Conservation (phyloP, 2,329 filamentous ascomycete species). For the Diaporthe amygdali region DNA sequence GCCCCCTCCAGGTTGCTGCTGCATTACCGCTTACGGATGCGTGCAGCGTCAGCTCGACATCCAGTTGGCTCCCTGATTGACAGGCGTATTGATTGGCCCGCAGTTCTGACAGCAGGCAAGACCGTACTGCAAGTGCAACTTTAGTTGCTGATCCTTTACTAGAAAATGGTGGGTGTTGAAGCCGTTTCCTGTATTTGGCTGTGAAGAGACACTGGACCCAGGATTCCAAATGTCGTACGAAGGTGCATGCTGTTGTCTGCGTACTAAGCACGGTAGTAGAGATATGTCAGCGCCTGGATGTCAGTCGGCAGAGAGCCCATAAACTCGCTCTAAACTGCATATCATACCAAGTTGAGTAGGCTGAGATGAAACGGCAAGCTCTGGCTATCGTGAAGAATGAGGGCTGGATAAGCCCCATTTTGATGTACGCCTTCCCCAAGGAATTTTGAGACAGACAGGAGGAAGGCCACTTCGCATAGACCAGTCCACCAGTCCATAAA, state of each 20-base stretch:
- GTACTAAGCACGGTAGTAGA: not conserved
- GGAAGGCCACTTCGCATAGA: not conserved
- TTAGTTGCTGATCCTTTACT: not conserved
- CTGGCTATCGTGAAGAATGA: not conserved
- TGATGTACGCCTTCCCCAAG: not conserved
- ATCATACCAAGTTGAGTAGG: not conserved
- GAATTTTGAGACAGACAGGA: not conserved
- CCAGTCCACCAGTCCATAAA: not conserved
- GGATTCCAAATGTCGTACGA: not conserved
- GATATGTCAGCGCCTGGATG: not conserved
- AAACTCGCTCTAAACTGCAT: not conserved
- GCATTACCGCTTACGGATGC: conserved; percentile 19
- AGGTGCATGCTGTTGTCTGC: not conserved
- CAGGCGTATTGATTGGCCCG: not conserved
- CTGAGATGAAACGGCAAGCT: not conserved
- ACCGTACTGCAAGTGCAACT: not conserved
- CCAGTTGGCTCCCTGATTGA: conserved; percentile 5
- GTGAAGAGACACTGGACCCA: not conserved
- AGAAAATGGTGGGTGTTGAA: not conserved
- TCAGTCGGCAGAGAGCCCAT: not conserved
- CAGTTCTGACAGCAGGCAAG: not conserved
- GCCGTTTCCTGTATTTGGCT: not conserved
- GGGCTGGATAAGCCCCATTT: not conserved
- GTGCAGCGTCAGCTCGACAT: conserved; percentile 8
- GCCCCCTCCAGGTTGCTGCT: not conserved